A percentile compares a stretch with the other conserved stretches of the same genome.
Conservation (phyloP, 2,329 filamentous ascomycete species). For the Lachnellula suecica region DNA sequence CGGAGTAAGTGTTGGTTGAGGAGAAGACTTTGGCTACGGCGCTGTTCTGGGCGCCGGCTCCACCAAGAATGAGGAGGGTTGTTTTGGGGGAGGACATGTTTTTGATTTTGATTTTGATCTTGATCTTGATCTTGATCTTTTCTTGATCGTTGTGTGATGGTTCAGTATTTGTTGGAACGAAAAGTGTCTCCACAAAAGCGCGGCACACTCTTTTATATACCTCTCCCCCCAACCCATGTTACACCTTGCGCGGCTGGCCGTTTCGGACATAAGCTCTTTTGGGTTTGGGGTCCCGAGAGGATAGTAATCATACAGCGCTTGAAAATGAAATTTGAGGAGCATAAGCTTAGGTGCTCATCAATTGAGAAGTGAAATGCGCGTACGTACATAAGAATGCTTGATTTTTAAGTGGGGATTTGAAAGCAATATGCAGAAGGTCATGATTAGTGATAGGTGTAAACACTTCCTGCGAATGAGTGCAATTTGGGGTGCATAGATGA, state of each 20-base stretch:
- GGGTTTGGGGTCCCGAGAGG: no score
- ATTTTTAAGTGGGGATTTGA: background rate
- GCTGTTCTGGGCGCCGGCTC: conserved; percentile 5
- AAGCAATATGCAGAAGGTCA: background rate
- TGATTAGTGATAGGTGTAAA: background rate
- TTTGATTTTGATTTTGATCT: background rate
- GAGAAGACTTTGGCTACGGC: conserved; percentile 3
- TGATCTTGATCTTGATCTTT: no score
- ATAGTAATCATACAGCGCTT: background rate
- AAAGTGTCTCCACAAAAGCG: no score
- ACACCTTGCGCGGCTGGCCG: no score
- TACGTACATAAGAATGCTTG: background rate
- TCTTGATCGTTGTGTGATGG: no score
- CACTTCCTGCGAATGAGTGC: no score
- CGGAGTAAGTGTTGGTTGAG: background rate
- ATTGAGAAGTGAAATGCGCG: background rate
- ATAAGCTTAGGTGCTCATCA: background rate
- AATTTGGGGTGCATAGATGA: no score
- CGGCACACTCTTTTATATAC: no score
- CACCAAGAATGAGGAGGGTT: conserved; percentile 7
- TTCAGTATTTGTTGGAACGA: no score
- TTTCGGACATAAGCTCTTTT: no score
- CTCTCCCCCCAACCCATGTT: no score
- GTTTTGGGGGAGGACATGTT: background rate
- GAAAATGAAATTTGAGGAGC: background rate